Conservation (phyloP, 805 yeast species). For the Metschnikowia anglica region DNA sequence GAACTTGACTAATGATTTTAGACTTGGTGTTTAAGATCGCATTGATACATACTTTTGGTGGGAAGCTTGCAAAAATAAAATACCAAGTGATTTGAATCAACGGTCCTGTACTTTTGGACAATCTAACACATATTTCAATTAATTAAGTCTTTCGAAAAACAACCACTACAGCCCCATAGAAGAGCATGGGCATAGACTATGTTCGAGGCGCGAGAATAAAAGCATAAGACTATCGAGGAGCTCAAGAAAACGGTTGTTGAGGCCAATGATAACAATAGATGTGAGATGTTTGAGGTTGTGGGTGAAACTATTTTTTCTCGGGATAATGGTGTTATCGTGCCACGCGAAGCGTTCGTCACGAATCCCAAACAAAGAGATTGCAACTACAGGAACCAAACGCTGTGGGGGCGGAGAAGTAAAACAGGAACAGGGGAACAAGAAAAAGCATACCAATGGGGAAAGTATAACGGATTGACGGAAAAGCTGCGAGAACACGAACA, state of each 20-base stretch:
- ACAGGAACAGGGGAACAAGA: neutral
- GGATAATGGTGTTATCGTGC: neutral
- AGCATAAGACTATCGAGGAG: too few relatives aligned
- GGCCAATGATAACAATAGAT: neutral
- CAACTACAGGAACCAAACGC: neutral
- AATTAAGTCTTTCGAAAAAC: too few relatives aligned
- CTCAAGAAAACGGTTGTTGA: too few relatives aligned
- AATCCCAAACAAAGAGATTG: neutral
- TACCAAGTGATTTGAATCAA: too few relatives aligned
- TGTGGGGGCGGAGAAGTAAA: neutral
- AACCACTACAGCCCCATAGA: too few relatives aligned
- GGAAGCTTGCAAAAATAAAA: too few relatives aligned
- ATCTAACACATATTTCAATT: too few relatives aligned
- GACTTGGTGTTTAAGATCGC: conserved; percentile 5
- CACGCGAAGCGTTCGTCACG: neutral
- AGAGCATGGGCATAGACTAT: too few relatives aligned
- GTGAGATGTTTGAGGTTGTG: neutral
- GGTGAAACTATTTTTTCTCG: neutral
- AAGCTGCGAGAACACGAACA: too few relatives aligned
- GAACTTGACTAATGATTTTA: conserved; percentile 18
- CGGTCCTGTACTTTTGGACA: too few relatives aligned
- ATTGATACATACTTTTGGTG: too few relatives aligned
- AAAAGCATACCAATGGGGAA: neutral
- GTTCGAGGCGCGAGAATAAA: too few relatives aligned
- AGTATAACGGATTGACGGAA: neutral